A percentile compares a stretch with the other conserved stretches of the same genome.
phyloP scores from a whole-genome alignment of 805 yeast genomes.

The Kuraishia capsulata region DNA sequence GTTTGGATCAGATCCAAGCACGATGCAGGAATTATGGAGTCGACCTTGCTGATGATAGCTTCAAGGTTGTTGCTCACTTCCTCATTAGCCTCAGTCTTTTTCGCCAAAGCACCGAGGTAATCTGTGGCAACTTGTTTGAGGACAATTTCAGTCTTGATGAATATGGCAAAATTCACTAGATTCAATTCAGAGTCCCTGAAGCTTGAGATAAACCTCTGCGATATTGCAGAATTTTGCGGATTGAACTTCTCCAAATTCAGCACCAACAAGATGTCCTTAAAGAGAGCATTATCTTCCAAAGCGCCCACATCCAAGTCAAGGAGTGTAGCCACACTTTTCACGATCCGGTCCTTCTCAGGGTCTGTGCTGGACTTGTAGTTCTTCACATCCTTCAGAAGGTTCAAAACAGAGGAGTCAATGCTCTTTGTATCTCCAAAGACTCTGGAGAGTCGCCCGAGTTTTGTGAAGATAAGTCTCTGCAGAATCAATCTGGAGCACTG shows the following conservation, averaged over 20 bases:
- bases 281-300: slow-evolving; percentile 4
- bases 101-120: slow-evolving; percentile 6
- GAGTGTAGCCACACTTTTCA: neutral
- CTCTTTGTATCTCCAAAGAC: slow-evolving; percentile 6
- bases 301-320: neutral
- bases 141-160: slow-evolving; percentile 13
- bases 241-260: neutral
- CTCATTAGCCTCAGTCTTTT: slow-evolving; percentile 3
- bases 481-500: slow-evolving; percentile 15
- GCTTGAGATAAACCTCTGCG: slow-evolving; percentile 11
- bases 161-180: slow-evolving; percentile 14
- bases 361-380: slow-evolving; percentile 1
- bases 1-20: slow-evolving; percentile 18
- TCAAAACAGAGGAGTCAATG: slow-evolving; percentile 10
- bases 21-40: slow-evolving; percentile 13
- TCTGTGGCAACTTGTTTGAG: slow-evolving; percentile 11
- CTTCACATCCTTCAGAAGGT: slow-evolving; percentile 10
- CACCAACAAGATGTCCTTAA: slow-evolving; percentile 9
- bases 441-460: slow-evolving; percentile 8
- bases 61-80: slow-evolving; percentile 2
- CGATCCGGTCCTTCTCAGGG: neutral
- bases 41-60: slow-evolving; percentile 3
- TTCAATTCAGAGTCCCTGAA: slow-evolving; percentile 14
- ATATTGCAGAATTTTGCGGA: neutral
- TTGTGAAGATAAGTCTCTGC: slow-evolving; percentile 9